Percentiles rank a stretch among this genome's conserved stretches.
Evolutionary conservation across 2,329 filamentous ascomycete species (phyloP).

Genomic region (Torrubiella hemipterigena): DNA sequence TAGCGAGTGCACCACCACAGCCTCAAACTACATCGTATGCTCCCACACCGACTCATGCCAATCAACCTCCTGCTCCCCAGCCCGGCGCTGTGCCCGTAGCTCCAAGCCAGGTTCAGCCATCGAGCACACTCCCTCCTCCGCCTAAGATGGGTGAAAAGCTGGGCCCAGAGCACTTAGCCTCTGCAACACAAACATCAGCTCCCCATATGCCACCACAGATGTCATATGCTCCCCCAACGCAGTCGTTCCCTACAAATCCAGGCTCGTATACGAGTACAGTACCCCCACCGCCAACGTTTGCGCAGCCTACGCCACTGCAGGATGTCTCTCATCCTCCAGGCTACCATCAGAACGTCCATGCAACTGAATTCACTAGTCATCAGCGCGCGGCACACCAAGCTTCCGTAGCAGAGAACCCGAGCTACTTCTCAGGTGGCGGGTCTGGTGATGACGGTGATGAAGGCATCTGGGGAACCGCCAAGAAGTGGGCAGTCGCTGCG

Average conservation of each 20-base stretch:
- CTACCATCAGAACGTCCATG: conserved; percentile 43
- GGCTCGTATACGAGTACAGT: conserved; percentile 25
- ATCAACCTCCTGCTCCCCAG: conserved; percentile 40
- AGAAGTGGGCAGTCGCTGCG: conserved; percentile 44
- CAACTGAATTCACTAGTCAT: conserved; percentile 36
- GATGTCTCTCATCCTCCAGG: conserved; percentile 36
- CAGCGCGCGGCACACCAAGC: conserved; percentile 30
- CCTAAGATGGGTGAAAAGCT: conserved; percentile 36
- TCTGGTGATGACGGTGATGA: conserved; percentile 19
- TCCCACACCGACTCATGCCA: conserved; percentile 30
- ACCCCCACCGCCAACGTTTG: conserved; percentile 2
- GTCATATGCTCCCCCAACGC: conserved; percentile 34
- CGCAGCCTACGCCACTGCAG: conserved; percentile 8
- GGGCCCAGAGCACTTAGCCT: conserved; percentile 6
- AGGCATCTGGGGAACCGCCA: conserved; percentile 43
- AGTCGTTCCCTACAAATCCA: conserved; percentile 24
- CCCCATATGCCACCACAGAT: conserved; percentile 36
- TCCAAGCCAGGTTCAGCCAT: conserved; percentile 15
- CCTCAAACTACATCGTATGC: conserved; percentile 21
- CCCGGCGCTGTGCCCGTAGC: conserved; percentile 42
- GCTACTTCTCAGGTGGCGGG: conserved; percentile 13
- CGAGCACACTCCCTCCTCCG: conserved; percentile 31
- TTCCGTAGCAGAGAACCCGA: conserved; percentile 14
- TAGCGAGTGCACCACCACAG: conserved; percentile 13
- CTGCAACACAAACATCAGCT: conserved; percentile 20